phyloP scores from a whole-genome alignment of 1,284 basidiomycete species.

The Moesziomyces sp. region DNA sequence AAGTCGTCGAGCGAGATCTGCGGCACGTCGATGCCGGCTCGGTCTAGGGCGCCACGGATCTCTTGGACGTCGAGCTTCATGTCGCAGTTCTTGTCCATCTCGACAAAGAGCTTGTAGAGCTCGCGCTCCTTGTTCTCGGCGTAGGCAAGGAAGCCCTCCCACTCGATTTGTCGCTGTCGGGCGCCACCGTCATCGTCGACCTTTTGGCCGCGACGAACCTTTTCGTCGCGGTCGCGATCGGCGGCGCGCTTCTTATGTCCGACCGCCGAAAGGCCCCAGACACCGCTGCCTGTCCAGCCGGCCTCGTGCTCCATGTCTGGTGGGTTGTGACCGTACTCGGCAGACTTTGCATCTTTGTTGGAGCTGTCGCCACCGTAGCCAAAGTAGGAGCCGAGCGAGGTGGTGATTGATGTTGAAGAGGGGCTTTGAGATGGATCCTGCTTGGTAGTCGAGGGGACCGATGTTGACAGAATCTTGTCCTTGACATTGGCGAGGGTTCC shows the following conservation, averaged over 20 bases:
- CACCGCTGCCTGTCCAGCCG: constrained; percentile 65
- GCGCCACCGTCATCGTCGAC: constrained; percentile 56
- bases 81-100: constrained; percentile 64
- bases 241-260: constrained; percentile 51
- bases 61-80: constrained; percentile 60
- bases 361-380: constrained; percentile 20
- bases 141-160: constrained; percentile 67
- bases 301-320: constrained; percentile 61
- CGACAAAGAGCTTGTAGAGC: constrained; percentile 64
- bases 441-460: constrained; percentile 6
- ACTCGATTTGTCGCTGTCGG: constrained; percentile 64
- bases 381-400: constrained; percentile 37
- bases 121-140: constrained; percentile 66
- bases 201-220: constrained; percentile 37
- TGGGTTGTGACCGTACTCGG: constrained; percentile 30
- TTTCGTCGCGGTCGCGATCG: constrained; percentile 40
- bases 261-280: constrained; percentile 64
- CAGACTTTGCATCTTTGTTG: constrained; percentile 9
- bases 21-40: constrained; percentile 60
- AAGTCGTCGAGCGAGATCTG: constrained; percentile 61
- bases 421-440: constrained; percentile 1
- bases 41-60: constrained; percentile 58
- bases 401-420: constrained; percentile 19
- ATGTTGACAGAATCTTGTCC: constrained; percentile 28
- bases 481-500: constrained; percentile 26